Evolutionary conservation across 805 yeast genomes (phyloP).

Genomic region (Candida loeiensis): DNA sequence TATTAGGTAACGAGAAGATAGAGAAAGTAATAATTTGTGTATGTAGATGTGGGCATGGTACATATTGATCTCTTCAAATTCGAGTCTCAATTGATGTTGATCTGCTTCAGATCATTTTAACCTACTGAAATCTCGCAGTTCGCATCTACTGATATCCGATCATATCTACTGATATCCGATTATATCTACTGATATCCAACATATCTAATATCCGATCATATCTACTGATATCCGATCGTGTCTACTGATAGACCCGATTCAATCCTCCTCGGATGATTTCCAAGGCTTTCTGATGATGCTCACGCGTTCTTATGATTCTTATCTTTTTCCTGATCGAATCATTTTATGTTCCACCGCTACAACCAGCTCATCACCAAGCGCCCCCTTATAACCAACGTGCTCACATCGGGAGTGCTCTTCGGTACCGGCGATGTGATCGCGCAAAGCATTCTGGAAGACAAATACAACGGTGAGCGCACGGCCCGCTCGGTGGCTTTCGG

Average conservation of each 20-base stretch:
- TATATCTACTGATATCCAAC: too few relatives aligned
- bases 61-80: too few relatives aligned
- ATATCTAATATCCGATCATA: neutral
- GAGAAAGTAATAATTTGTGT: too few relatives aligned
- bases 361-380: neutral
- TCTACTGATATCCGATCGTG: neutral
- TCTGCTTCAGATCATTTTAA: too few relatives aligned
- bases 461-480: slow-evolving; percentile 55
- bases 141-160: neutral
- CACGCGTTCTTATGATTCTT: neutral
- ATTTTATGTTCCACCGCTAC: slow-evolving; percentile 4
- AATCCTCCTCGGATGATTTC: too few relatives aligned
- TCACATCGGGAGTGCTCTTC: slow-evolving; percentile 54
- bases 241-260: too few relatives aligned
- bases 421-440: slow-evolving; percentile 77
- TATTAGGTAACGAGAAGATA: too few relatives aligned
- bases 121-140: neutral
- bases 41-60: too few relatives aligned
- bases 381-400: slow-evolving; percentile 34
- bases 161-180: too few relatives aligned
- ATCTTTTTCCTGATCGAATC: neutral
- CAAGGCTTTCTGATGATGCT: neutral
- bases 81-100: too few relatives aligned
- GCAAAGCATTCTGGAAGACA: slow-evolving; percentile 43
- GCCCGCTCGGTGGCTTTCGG: slow-evolving; percentile 68